Evolutionary conservation across 768 basidiomycete species (phyloP).

Genomic region (Kwoniella heveanensis): DNA sequence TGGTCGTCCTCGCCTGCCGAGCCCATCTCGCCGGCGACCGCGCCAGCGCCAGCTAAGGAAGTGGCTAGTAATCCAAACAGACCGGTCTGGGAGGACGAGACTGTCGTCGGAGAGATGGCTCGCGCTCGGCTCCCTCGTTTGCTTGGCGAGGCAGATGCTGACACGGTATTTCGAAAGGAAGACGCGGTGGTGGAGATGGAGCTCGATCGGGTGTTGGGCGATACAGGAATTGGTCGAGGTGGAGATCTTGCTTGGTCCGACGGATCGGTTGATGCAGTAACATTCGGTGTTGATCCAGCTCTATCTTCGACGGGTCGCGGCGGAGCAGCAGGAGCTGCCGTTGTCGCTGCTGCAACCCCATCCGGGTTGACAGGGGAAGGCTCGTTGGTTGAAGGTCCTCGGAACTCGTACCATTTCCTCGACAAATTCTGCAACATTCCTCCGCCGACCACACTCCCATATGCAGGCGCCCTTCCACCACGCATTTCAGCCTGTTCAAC

Average conservation of each 20-base stretch:
- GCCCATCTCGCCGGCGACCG: background rate
- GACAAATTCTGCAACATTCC: conserved; percentile 25
- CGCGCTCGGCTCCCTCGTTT: background rate
- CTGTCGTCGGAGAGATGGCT: conserved; percentile 4
- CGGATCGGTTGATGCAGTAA: background rate
- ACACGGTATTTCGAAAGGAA: background rate
- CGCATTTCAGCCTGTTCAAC: background rate
- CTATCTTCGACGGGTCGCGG: conserved; percentile 1
- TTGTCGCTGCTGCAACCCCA: no score
- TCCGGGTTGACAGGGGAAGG: conserved; percentile 20
- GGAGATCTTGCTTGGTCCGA: conserved; percentile 9
- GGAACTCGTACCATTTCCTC: conserved; percentile 23
- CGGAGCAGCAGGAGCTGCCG: background rate
- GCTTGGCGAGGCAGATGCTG: background rate
- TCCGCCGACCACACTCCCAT: conserved; percentile 6
- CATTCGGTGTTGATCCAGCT: background rate
- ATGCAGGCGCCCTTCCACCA: conserved; percentile 7
- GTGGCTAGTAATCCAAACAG: conserved; percentile 19
- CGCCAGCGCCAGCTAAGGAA: conserved; percentile 7
- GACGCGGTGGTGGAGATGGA: conserved; percentile 20
- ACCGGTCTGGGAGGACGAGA: conserved; percentile 8
- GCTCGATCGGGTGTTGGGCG: conserved; percentile 8
- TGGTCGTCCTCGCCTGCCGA: conserved; percentile 6
- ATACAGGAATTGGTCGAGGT: conserved; percentile 9
- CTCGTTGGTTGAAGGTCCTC: conserved; percentile 16